These are phyloP conservation scores for Pezicula radicicola DNA, from an alignment of 2,329 filamentous ascomycete genomes.

Conservation along the genomic window DNA sequence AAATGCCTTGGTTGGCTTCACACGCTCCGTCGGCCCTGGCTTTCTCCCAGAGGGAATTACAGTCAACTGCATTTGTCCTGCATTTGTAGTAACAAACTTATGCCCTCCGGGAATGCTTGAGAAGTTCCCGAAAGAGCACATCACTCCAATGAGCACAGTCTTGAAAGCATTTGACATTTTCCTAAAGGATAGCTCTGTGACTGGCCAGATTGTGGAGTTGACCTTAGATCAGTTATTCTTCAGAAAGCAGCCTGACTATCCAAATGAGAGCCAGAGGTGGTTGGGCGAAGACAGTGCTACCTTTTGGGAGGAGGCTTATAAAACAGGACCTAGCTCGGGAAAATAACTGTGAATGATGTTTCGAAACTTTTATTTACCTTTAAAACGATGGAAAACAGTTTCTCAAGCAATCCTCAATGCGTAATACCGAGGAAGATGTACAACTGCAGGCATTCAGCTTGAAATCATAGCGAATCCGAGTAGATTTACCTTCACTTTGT, in stretches of 20 bases:
- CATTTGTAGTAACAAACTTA: slow-evolving; percentile 31
- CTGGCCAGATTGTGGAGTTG: slow-evolving; percentile 37
- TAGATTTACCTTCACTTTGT: too few relatives aligned
- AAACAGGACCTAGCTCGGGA: not conserved
- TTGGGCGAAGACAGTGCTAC: not conserved
- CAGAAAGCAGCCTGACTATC: slow-evolving; percentile 30
- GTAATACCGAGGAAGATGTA: too few relatives aligned
- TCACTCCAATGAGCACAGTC: slow-evolving; percentile 33
- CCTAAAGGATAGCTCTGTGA: slow-evolving; percentile 28
- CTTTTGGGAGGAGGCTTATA: not conserved
- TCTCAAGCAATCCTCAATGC: too few relatives aligned
- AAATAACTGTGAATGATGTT: too few relatives aligned
- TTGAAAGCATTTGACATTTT: slow-evolving; percentile 31
- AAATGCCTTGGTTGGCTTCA: slow-evolving; percentile 26
- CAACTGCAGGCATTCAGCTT: too few relatives aligned
- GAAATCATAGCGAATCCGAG: too few relatives aligned
- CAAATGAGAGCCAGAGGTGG: slow-evolving; percentile 27
- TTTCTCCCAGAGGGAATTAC: slow-evolving; percentile 30
- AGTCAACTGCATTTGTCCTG: slow-evolving; percentile 33
- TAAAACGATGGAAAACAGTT: too few relatives aligned
- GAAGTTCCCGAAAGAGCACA: slow-evolving; percentile 28
- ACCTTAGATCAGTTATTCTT: slow-evolving; percentile 37
- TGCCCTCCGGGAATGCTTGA: slow-evolving; percentile 23
- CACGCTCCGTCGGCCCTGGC: slow-evolving; percentile 25
- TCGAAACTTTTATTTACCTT: too few relatives aligned